These are phyloP conservation scores for Cryptosporidium baileyi DNA, from an alignment of 169 alveolate species.

Conservation along the genomic window DNA sequence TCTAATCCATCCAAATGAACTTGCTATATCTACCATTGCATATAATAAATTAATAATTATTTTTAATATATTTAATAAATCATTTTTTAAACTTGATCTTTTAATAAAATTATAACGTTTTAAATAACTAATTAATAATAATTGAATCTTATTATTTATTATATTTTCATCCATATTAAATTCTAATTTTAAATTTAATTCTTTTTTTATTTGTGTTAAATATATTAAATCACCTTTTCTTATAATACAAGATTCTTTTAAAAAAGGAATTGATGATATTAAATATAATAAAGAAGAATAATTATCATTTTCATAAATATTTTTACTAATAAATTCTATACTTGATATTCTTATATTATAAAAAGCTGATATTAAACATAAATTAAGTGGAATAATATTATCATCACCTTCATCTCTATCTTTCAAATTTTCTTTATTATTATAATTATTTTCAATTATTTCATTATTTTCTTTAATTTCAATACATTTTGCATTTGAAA, in stretches of 20 bases:
- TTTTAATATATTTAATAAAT: constrained; percentile 76
- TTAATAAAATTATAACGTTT: constrained; percentile 5
- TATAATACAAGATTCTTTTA: constrained; percentile 26
- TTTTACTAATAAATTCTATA: constrained; percentile 50
- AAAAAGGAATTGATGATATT: constrained; percentile 8
- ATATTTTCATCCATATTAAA: not conserved
- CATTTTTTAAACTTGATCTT: constrained; percentile 18
- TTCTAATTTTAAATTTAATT: not conserved
- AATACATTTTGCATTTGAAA: constrained; percentile 93
- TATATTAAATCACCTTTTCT: constrained; percentile 25
- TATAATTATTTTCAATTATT: constrained; percentile 75
- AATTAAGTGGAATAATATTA: constrained; percentile 76
- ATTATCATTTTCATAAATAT: not conserved
- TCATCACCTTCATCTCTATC: constrained; percentile 53
- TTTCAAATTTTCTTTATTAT: constrained; percentile 70
- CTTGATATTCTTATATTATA: constrained; percentile 78
- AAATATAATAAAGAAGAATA: constrained; percentile 1
- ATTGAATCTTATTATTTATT: not conserved
- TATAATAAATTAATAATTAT: constrained; percentile 86
- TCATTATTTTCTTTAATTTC: constrained; percentile 84
- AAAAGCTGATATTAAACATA: constrained; percentile 84
- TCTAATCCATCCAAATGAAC: constrained; percentile 92
- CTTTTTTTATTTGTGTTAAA: not conserved
- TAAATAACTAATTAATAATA: constrained; percentile 18
- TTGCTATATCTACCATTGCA: constrained; percentile 97